Base-by-base conservation (phyloP, 2,329 filamentous ascomycete species). In the Monosporascus sp. region DNA sequence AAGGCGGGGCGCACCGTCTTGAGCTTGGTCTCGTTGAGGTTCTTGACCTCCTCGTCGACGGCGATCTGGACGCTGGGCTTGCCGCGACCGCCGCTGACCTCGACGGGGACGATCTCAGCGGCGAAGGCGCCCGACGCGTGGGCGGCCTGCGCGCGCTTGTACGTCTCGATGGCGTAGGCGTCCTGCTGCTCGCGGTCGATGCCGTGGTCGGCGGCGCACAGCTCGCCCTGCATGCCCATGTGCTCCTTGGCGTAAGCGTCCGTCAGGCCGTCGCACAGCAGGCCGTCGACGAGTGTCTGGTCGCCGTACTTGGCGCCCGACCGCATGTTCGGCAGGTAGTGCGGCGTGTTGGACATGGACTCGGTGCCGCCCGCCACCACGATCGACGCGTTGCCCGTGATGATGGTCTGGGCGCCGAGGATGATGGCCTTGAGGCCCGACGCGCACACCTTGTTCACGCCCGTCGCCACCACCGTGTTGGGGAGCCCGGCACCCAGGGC, bases 401-500 rank as follows among this genome's bases (percentile, higher is more conserved):
- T 91, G 77, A 99, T 99, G 65, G 93, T 97, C 75, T 97, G 94
- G 49, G 93, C 90, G 63, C 89, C 94, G 56, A 99, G 82, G 61
- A 96, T 90, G 68, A 99, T 87, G 63, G 94, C 90, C 80, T 99
- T 99, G 70, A 97, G 78, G 45, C 88, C 87, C 9, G 92, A 97
- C 59, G 94, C 94, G 82, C 94, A 99, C 70, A 99, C 94, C 80
- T 99, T 99, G 87, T 99, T 99, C 68, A 99, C 84, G 50, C 92
- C 96, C 46, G 94, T 99, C 75, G 87, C 89, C 63, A 95, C 83
- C 59, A 88, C 89, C 51, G 82, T 81, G 59, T 95, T 81, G 51
- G 84, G 76, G 60, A 99, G 89, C 58, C 94, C 94, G 66, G 90
- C 94, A 65, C 86, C 84, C 67, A 99, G 82, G 65, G 92, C 90